Evolutionary conservation across 306 rosid genomes (phyloP), one percentile per base, ranked within the genome.

Genomic region (Prunus campanulata): DNA sequence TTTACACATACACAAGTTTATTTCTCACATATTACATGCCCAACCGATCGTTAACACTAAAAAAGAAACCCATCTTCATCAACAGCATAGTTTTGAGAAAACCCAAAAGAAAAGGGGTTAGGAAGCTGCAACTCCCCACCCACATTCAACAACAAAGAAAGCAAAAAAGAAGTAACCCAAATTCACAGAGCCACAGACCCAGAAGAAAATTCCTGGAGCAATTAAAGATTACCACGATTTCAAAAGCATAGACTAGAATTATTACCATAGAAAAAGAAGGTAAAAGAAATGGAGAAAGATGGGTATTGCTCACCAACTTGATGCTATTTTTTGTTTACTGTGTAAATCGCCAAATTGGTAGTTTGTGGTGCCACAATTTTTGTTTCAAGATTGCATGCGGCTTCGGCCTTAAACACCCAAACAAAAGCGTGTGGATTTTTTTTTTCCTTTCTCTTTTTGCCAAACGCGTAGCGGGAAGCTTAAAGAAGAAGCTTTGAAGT

Each of bases 251-350:
- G 2, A 14, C 2, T 4, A 25, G 16, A 62, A 44, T 25, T 19
- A 27, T 2, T 12, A 62, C 29, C 4, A 3, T 6, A 46, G 19
- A 16, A 47, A 46, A 24, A 60, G 30, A 47, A 63, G 22, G 0
- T 16, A 3, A 63, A 30, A 63, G 16, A 14, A 5, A 6, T 14
- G 66, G 47, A 47, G 11, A 46, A 6, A 25, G 46, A 11, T 0
- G 11, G 47, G 62, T 20, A 39, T 61, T 61, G 47, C 70, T 61
- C 69, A 62, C 78, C 78, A 27, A 25, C 64, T 60, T 47, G 60
- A 61, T 16, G 48, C 25, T 12, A 27, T 27, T 6, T 61, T 27
- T 61, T 12, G 66, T 61, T 61, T 29, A 13, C 10, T 25, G 42
- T 32, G 66, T 61, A 27, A 61, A 12, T 61, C 66, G 6, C 39